Percentiles rank a stretch among this genome's conserved stretches.
phyloP scores from a whole-genome alignment of 2,329 filamentous ascomycete genomes.

The Pestalotiopsis sp. region DNA sequence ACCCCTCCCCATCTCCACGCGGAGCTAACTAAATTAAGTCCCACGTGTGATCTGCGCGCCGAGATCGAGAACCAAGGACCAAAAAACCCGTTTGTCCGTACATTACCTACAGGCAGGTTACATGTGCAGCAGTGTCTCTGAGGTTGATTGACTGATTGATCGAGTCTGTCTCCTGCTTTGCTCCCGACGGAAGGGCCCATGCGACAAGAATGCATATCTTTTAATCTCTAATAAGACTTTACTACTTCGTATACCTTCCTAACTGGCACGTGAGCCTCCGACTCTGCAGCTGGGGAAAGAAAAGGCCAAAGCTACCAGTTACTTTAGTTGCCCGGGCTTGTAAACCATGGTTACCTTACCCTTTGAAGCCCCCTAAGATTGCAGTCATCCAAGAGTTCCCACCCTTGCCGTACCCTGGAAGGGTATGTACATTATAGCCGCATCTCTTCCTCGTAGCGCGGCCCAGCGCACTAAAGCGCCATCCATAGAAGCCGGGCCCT shows the following conservation, averaged over 20 bases:
- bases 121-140: background rate
- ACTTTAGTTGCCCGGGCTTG: background rate
- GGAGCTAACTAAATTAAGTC: conserved; percentile 5
- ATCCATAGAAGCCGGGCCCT: background rate
- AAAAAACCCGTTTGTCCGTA: background rate
- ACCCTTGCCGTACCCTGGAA: background rate
- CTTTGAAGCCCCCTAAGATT: background rate
- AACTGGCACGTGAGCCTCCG: background rate
- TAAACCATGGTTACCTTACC: background rate
- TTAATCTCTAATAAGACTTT: background rate
- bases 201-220: background rate
- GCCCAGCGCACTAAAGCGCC: background rate
- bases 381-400: background rate
- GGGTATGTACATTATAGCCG: background rate
- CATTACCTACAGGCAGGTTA: background rate
- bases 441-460: background rate
- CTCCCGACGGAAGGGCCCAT: background rate
- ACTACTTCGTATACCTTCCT: background rate
- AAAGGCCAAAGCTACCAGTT: background rate
- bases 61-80: background rate
- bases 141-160: background rate
- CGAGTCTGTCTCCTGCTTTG: background rate
- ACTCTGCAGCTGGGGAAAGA: background rate
- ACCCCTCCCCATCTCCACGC: background rate
- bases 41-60: conserved; percentile 9